Conservation (phyloP, 371 early-diverging fungal genomes). For the Zancudomyces culisetae region DNA sequence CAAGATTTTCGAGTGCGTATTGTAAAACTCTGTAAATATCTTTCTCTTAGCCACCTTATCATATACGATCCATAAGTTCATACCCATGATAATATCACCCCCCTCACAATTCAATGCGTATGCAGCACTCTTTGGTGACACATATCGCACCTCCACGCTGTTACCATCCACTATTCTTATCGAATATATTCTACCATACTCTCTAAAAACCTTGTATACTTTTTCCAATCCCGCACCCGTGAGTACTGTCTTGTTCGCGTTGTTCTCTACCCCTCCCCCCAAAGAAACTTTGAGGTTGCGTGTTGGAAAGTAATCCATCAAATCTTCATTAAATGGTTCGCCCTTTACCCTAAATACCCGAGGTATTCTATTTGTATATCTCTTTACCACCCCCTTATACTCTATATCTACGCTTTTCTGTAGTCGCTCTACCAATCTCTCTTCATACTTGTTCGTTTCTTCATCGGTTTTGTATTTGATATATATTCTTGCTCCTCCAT, state of each 20-base stretch:
- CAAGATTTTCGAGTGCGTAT: conserved; percentile 40
- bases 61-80: conserved; percentile 46
- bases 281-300: not conserved
- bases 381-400: not conserved
- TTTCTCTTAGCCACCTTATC: conserved; percentile 41
- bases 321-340: not conserved
- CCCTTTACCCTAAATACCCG: not conserved
- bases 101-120: conserved; percentile 79
- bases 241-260: not conserved
- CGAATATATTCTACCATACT: conserved; percentile 63
- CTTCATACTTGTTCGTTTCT: not conserved
- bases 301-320: not conserved
- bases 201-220: conserved; percentile 51
- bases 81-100: conserved; percentile 42
- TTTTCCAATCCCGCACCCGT: conserved; percentile 25
- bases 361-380: not conserved
- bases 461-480: not conserved
- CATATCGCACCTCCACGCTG: conserved; percentile 58
- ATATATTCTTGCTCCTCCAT: conserved; percentile 3
- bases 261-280: not conserved
- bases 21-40: conserved; percentile 43
- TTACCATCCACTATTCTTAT: conserved; percentile 57
- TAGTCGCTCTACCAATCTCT: not conserved
- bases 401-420: not conserved
- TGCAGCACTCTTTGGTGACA: conserved; percentile 54